Conservation (phyloP, 106 monocot genomes). For the Agapanthus africanus region DNA sequence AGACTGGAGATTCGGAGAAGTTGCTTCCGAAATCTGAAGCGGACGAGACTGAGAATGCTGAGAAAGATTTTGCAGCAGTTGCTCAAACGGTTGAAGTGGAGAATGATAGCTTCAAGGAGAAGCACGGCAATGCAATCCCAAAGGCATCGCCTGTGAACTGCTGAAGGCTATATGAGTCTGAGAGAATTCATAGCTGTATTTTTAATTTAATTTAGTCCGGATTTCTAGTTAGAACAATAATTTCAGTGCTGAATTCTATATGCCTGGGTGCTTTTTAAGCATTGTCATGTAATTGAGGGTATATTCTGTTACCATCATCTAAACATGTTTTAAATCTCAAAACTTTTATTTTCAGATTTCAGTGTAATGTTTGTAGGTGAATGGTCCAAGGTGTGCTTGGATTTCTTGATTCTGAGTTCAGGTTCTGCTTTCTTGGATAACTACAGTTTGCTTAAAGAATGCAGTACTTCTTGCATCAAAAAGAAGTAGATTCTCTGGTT, state of each 20-base stretch:
- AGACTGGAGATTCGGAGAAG: not conserved
- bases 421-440: not conserved
- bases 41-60: not conserved
- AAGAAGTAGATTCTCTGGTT: not conserved
- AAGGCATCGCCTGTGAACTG: conserved; percentile 3
- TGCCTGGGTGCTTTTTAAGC: not conserved
- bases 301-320: not conserved
- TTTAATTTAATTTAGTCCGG: conserved; percentile 1
- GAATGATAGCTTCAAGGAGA: not conserved
- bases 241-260: not conserved
- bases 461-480: no score
- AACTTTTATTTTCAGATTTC: not conserved
- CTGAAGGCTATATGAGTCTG: not conserved
- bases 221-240: not conserved
- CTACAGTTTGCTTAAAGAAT: no score
- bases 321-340: not conserved
- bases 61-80: no score
- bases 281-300: conserved; percentile 5
- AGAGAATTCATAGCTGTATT: not conserved
- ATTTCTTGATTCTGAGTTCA: not conserved
- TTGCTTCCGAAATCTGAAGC: not conserved
- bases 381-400: not conserved
- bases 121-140: not conserved
- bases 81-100: no score
- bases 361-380: not conserved